Evolutionary conservation across 176 grass and related monocot genomes (phyloP), one percentile per base, ranked within the genome.

Genomic region (maize (Zea mays)): DNA sequence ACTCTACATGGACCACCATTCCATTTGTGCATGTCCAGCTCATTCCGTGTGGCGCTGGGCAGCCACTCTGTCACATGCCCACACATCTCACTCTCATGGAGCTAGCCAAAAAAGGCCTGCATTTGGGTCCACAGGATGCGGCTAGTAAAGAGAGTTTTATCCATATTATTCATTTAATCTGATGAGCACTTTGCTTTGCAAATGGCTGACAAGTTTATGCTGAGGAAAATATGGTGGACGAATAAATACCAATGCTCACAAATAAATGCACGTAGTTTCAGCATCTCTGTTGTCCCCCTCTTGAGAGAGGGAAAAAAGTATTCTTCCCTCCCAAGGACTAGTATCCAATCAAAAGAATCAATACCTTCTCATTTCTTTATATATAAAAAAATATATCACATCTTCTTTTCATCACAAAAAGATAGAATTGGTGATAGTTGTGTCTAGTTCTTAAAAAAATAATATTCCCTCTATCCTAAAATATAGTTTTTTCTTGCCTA

Each of bases 11-110:
- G 39, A 49, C 85, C 79, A 77, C 67, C 59, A 44, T 39, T 39
- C 40, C 40, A 41, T 62, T 73, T 50, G 74, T 79, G 80, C 61
- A 17, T 37, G 3, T 87, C 74, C 74, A 79, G 38, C 37, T 73
- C 79, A 73, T 10, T 78, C 67, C 74, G 72, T 57, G 79, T 78
- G 74, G 67, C 40, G 65, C 55, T 47, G 9, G 8, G 5, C 38
- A 43, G 42, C 42, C 42, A 43, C 42, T 43, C 14, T 15, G 45
- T 63, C 59, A 45, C 55, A 61, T 7, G 4, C 6, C 19, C 10
- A 34, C 44, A 16, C 37, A 38, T 19, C 47, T 4, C 12, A 43
- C 42, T 49, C 47, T 56, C 54, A 0, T 57, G n/a, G 7, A 20
- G 55, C n/a, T 57, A 57, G 17, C 54, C 2, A 56, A 55, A 56